These are phyloP conservation scores for Naganishia vishniacii DNA, from an alignment of 768 basidiomycete genomes.

Conservation along the genomic window DNA sequence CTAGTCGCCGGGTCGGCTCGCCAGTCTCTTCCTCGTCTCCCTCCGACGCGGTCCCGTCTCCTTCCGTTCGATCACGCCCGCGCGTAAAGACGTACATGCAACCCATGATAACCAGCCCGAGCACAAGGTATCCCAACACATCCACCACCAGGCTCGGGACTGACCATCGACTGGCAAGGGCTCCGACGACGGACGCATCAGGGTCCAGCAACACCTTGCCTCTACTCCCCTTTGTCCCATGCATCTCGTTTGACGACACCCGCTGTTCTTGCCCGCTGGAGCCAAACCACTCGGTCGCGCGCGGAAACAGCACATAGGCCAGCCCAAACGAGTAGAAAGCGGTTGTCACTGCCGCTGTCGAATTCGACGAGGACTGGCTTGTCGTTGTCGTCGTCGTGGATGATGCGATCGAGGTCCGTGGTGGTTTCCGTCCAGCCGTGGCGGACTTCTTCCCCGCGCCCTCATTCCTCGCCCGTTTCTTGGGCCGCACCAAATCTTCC, in stretches of 20 bases:
- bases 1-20: constrained; percentile 5
- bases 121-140: not conserved
- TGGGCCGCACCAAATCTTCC: constrained; percentile 23
- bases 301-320: constrained; percentile 27
- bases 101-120: not conserved
- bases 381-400: too few species aligned
- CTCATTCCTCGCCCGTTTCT: constrained; percentile 22
- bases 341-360: not conserved
- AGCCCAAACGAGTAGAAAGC: constrained; percentile 28
- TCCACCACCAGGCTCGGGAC: not conserved
- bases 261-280: not conserved
- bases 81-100: not conserved
- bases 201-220: constrained; percentile 8
- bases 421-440: not conserved
- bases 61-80: not conserved
- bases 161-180: not conserved
- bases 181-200: not conserved
- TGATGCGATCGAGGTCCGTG: not conserved
- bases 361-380: not conserved
- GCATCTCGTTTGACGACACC: not conserved
- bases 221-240: not conserved
- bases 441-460: not conserved
- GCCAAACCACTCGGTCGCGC: constrained; percentile 12
- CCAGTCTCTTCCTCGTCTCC: constrained; percentile 22
- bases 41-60: not conserved